Evolutionary conservation across 2,329 filamentous ascomycete genomes (phyloP).

Genomic region (Xylariomycetidae sp.): DNA sequence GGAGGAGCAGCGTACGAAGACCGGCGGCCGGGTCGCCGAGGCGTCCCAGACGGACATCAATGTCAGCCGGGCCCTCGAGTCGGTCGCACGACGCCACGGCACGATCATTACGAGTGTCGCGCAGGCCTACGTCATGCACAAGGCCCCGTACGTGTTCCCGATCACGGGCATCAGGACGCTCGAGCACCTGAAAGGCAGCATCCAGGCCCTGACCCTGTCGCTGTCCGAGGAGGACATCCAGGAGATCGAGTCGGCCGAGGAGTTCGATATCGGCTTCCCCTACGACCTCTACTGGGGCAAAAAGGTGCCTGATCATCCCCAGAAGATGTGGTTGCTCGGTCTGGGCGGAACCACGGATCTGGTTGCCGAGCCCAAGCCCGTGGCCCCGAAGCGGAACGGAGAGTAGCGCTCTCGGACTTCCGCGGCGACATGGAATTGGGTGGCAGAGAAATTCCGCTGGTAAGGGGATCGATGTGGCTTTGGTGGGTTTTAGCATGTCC

Average conservation of each 20-base stretch:
- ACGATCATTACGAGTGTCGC: conserved; percentile 56
- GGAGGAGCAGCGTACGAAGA: conserved; percentile 39
- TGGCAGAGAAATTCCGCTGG: too few relatives aligned
- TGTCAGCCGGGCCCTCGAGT: conserved; percentile 53
- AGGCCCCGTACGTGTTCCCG: conserved; percentile 49
- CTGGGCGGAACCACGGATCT: conserved; percentile 49
- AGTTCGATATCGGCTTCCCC: conserved; percentile 55
- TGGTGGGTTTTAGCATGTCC: too few relatives aligned
- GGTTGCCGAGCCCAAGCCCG: conserved; percentile 38
- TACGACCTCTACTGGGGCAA: conserved; percentile 48
- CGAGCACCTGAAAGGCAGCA: conserved; percentile 50
- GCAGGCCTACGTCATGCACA: conserved; percentile 46
- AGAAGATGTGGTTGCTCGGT: conserved; percentile 39
- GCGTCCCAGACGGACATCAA: conserved; percentile 50
- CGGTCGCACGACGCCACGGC: conserved; percentile 52
- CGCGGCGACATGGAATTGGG: conserved; percentile 13
- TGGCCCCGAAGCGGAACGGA: conserved; percentile 34
- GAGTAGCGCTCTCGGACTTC: conserved; percentile 33
- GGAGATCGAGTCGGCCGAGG: conserved; percentile 46
- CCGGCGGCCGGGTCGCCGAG: conserved; percentile 31
- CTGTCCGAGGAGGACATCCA: conserved; percentile 48
- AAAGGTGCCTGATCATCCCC: conserved; percentile 26
- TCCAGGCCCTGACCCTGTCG: conserved; percentile 46
- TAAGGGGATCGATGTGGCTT: too few relatives aligned
- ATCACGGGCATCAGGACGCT: conserved; percentile 48